A percentile compares a stretch with the other conserved stretches of the same genome.
phyloP scores from a whole-genome alignment of 1,139 yeast genomes.

The Maudiozyma humilis region DNA sequence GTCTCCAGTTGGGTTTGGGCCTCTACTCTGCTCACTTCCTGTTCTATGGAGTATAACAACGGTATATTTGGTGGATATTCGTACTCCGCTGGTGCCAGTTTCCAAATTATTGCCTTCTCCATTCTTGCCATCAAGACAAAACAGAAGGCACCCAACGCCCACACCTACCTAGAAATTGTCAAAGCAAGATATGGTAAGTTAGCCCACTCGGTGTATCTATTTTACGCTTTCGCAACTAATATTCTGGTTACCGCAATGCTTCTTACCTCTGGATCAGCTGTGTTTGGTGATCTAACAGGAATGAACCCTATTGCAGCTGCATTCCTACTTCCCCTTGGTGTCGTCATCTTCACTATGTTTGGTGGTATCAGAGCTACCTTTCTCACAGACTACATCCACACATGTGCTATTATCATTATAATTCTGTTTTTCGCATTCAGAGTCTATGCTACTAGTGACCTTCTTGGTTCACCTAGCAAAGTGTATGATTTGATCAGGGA shows the following conservation, averaged over 20 bases:
- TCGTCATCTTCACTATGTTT: conserved; percentile 68
- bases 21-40: conserved; percentile 68
- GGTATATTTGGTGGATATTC: conserved; percentile 72
- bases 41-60: conserved; percentile 68
- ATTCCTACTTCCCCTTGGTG: conserved; percentile 75
- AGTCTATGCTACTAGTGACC: conserved; percentile 51
- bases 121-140: conserved; percentile 68
- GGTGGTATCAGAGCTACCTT: conserved; percentile 91
- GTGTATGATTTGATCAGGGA: conserved; percentile 64
- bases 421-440: conserved; percentile 55
- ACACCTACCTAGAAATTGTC: conserved; percentile 66
- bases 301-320: conserved; percentile 78
- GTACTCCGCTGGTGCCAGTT: conserved; percentile 68
- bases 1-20: conserved; percentile 96
- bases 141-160: conserved; percentile 66
- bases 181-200: conserved; percentile 58
- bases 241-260: conserved; percentile 83
- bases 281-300: conserved; percentile 68
- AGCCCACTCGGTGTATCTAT: conserved; percentile 62
- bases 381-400: conserved; percentile 79
- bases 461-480: conserved; percentile 70
- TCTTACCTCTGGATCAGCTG: conserved; percentile 79
- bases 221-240: conserved; percentile 81
- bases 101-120: conserved; percentile 64
- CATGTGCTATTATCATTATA: conserved; percentile 50